Evolutionary conservation across 257 asterid species (phyloP).

Genomic region (Solanum lycopersicoides): DNA sequence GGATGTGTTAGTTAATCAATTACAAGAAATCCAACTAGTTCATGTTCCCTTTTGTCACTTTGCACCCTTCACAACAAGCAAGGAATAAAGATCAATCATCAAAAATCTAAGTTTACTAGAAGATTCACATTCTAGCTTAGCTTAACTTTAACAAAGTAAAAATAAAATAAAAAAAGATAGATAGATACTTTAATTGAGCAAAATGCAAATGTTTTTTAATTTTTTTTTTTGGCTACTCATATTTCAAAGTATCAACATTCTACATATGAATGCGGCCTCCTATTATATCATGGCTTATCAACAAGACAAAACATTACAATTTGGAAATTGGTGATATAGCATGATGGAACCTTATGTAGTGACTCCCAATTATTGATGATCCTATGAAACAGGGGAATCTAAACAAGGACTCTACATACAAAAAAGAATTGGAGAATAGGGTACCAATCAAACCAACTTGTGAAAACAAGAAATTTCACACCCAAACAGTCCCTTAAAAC

Average conservation of each 20-base stretch:
- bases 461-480: background rate
- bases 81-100: constrained; percentile 31
- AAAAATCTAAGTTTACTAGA: background rate
- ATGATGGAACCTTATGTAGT: background rate
- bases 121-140: background rate
- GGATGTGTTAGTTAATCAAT: constrained; percentile 13
- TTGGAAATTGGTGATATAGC: background rate
- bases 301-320: background rate
- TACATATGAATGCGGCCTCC: background rate
- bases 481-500: background rate
- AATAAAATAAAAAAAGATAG: too few relatives aligned
- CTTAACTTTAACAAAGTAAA: background rate
- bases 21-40: constrained; percentile 7
- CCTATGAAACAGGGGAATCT: constrained; percentile 15
- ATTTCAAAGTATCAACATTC: background rate
- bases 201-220: background rate
- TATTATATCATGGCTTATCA: background rate
- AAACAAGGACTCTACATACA: constrained; percentile 52
- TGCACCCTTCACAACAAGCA: constrained; percentile 35
- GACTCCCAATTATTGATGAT: constrained; percentile 38
- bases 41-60: constrained; percentile 22
- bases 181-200: background rate
- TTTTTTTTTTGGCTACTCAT: background rate
- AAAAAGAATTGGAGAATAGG: constrained; percentile 40
- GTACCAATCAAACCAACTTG: constrained; percentile 2